These are phyloP conservation scores for Pseudopithomyces maydicus DNA, from an alignment of 2,329 filamentous ascomycete species.

Conservation along the genomic window DNA sequence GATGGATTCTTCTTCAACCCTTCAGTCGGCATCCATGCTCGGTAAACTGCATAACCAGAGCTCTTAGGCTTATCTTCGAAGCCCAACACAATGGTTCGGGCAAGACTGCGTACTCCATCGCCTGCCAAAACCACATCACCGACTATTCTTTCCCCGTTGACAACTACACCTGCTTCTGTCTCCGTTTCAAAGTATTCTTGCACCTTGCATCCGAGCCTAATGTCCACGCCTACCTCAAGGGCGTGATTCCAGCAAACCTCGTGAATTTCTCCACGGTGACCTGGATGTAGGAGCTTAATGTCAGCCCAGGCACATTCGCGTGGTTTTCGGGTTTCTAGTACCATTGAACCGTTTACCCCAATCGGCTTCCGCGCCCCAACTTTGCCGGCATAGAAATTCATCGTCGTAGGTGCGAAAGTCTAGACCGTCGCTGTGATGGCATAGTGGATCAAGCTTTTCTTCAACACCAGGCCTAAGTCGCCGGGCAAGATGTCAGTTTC, in stretches of 20 bases:
- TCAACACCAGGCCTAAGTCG: constrained; percentile 45
- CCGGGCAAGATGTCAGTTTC: too few species aligned
- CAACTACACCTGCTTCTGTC: constrained; percentile 55
- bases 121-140: constrained; percentile 57
- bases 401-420: constrained; percentile 64
- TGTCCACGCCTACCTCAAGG: constrained; percentile 57
- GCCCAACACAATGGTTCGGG: constrained; percentile 56
- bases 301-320: too few species aligned
- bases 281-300: too few species aligned
- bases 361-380: constrained; percentile 36
- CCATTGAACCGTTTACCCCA: constrained; percentile 60
- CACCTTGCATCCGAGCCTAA: constrained; percentile 57
- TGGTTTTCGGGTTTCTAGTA: too few species aligned
- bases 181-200: constrained; percentile 61
- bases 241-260: constrained; percentile 62
- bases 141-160: constrained; percentile 50
- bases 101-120: constrained; percentile 57
- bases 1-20: constrained; percentile 31
- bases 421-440: constrained; percentile 59
- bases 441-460: constrained; percentile 53
- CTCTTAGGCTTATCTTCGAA: constrained; percentile 57
- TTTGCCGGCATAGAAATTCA: constrained; percentile 63
- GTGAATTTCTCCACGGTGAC: constrained; percentile 65
- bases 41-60: constrained; percentile 58
- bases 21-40: constrained; percentile 46